These are phyloP conservation scores for Pseudogymnoascus sp. DNA, from an alignment of 2,329 filamentous ascomycete species.

Conservation along the genomic window DNA sequence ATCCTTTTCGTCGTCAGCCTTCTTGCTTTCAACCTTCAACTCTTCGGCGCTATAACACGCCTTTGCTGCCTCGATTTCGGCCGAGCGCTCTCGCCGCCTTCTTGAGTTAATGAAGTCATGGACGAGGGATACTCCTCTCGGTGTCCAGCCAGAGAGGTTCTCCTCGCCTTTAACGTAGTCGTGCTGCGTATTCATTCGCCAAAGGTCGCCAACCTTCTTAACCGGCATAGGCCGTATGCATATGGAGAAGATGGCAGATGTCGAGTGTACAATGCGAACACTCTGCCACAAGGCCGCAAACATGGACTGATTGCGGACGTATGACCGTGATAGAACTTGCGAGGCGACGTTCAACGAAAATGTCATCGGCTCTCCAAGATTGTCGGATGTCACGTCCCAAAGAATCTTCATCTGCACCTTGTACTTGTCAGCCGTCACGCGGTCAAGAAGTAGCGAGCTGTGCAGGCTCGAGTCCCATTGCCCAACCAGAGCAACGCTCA, in stretches of 20 bases:
- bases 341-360: constrained; percentile 76
- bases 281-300: constrained; percentile 82
- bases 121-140: constrained; percentile 84
- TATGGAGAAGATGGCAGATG: constrained; percentile 78
- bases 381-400: constrained; percentile 80
- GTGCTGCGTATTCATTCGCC: constrained; percentile 91
- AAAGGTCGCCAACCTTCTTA: constrained; percentile 85
- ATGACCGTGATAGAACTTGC: constrained; percentile 76
- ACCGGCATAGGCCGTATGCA: constrained; percentile 81
- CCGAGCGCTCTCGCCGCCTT: constrained; percentile 65
- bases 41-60: constrained; percentile 48
- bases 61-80: constrained; percentile 73
- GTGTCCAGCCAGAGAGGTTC: constrained; percentile 73
- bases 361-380: constrained; percentile 78
- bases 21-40: not conserved
- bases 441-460: constrained; percentile 84
- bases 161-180: constrained; percentile 98
- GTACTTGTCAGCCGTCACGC: constrained; percentile 86
- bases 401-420: constrained; percentile 79
- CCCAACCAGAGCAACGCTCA: constrained; percentile 75
- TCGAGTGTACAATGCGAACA: constrained; percentile 78
- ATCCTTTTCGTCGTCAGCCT: not conserved
- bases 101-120: constrained; percentile 73
- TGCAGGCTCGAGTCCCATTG: constrained; percentile 97
- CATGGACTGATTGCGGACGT: constrained; percentile 79